Base-by-base conservation (phyloP, 345 rosid species). In the Eucalyptus albens region DNA sequence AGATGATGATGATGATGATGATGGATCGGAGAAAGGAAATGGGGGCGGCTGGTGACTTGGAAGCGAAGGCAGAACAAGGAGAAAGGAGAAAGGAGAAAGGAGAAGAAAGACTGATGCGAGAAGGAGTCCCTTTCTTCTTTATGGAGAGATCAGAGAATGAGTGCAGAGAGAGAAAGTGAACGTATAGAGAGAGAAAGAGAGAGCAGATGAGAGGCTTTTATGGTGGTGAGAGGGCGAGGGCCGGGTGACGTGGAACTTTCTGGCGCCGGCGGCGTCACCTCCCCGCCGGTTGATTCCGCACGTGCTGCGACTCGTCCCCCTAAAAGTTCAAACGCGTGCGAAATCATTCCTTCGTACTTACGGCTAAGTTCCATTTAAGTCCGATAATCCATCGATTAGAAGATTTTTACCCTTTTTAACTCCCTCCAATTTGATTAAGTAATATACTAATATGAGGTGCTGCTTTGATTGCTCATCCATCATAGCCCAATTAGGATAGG, bases 201-300 rank as follows among this genome's bases (percentile, higher is more conserved):
- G n/a, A 62, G n/a, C 53, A 19, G 88, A 40, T 37, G 91, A 91
- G 59, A 85, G 33, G 69, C 15, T 92, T 91, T 91, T 92, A 91
- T 89, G 90, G 89, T 88, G 89, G 88, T 15, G 72, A 31, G 77
- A 22, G 86, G 17, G 77, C 42, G 62, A 50, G 55, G 27, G 15
- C 13, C 27, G 62, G 49, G 56, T 93, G 94, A 93, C 91, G 92
- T 91, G 94, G 94, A 88, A 9, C 80, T 86, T 86, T 88, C 59
- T 21, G 26, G 27, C 40, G 33, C 56, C 67, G 51, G 50, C 49
- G 86, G 47, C 86, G 86, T 65, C 1, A 27, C 40, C 16, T 15
- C 67, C 15, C 31, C 42, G 81, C 81, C 88, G 33, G 15, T 33
- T 7, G 49, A 69, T 87, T 65, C 86, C 72, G 26, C 51, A 67